Evolutionary conservation across 2,329 filamentous ascomycete species (phyloP), one percentile per base, ranked within the genome.

Genomic region (Didymellaceae sp.): DNA sequence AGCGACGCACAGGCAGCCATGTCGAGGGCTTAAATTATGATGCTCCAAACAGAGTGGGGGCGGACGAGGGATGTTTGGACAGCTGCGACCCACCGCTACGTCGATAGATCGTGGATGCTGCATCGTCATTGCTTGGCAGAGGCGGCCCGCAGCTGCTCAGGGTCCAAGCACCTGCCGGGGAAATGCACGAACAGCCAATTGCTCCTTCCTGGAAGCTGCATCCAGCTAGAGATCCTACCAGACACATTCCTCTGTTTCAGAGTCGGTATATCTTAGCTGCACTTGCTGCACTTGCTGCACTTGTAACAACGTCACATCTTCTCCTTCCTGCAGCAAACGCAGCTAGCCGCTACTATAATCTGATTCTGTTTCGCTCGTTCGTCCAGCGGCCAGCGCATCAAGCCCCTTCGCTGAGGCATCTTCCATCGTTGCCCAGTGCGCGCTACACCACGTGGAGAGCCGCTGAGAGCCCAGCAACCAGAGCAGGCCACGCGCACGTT

Each of bases 381-480:
- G 42, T 49, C 32, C 18, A 28, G 37, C 22, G 35, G 30, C 34
- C 52, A 31, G 34, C 41, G 24, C 41, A 55, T 45, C 43, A 33
- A 44, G 20, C 42, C 16, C 6, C 14, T 45, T 33, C 32, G 38
- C 47, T 46, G 49, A n/a, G n/a, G 37, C 46, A 44, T 21, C 49
- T 30, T 55, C 55, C 56, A 56, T 62, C 55, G 59, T 50, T 46
- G 52, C 37, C 47, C 51, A 55, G 38, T 58, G 33, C 45, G 46
- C 49, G 55, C 56, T 58, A 65, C 50, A 48, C 55, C 55, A 61
- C 58, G 51, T 55, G 53, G 48, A 52, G 26, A 30, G 32, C 25
- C 28, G 32, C 34, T 53, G 43, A 41, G 34, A 17, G 25, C 26
- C 47, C 37, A 42, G 42, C 41, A 42, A 35, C 31, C 35, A 45